phyloP scores from a whole-genome alignment of 2,329 filamentous ascomycete species.

The Ceratocystis eucalypticola region DNA sequence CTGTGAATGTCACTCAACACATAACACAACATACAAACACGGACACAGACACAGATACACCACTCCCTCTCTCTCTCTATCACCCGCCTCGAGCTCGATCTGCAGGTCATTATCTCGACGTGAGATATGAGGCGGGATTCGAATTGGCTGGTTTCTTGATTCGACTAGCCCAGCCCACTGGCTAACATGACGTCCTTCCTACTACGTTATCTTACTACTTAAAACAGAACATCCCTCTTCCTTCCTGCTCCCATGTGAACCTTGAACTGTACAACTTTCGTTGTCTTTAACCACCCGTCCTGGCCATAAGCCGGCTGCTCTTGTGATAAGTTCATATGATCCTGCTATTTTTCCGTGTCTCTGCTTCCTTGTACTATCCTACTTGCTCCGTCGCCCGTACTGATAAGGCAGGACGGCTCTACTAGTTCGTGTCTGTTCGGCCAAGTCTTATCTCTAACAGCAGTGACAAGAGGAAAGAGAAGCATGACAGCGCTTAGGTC shows the following conservation, averaged over 20 bases:
- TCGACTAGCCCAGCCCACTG: neutral
- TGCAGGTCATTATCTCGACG: conserved; percentile 1
- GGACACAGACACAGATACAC: neutral
- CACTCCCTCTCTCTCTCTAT: neutral
- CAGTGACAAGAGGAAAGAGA: neutral
- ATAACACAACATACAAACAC: neutral
- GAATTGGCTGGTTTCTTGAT: neutral
- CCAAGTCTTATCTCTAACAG: conserved; percentile 2
- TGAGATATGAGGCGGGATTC: neutral
- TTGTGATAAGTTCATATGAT: too few species aligned
- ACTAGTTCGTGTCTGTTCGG: neutral
- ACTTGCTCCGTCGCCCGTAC: too few species aligned
- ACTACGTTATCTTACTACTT: neutral
- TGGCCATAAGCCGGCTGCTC: too few species aligned
- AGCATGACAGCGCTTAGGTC: neutral
- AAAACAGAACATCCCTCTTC: neutral
- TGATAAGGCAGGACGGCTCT: neutral
- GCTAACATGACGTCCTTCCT: neutral
- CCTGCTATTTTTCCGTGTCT: too few species aligned
- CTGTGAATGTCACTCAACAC: neutral
- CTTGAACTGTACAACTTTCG: neutral
- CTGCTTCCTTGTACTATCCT: too few species aligned
- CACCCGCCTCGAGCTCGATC: neutral
- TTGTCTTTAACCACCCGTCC: neutral
- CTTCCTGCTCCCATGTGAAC: neutral